These are phyloP conservation scores for Ploettnerulaceae sp. DNA, from an alignment of 2,329 filamentous ascomycete species.

Conservation along the genomic window DNA sequence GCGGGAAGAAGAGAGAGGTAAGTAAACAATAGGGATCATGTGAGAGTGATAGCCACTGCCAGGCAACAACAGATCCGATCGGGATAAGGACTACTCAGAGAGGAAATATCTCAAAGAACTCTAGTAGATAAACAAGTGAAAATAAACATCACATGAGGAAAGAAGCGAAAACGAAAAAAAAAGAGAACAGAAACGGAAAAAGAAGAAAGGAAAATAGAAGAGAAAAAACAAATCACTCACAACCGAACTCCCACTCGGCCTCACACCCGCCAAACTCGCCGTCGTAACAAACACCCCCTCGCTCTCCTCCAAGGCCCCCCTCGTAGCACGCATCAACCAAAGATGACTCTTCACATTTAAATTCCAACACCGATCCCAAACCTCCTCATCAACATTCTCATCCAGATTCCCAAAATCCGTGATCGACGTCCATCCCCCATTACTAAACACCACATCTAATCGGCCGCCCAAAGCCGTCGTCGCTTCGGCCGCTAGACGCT, in stretches of 20 bases:
- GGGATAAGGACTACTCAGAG: too few species aligned
- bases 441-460: constrained; percentile 73
- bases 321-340: constrained; percentile 53
- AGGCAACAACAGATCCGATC: too few species aligned
- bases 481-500: constrained; percentile 53
- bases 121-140: too few species aligned
- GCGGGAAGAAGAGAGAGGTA: background rate
- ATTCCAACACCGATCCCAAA: constrained; percentile 55
- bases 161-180: too few species aligned
- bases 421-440: constrained; percentile 55
- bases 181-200: too few species aligned
- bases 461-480: constrained; percentile 58
- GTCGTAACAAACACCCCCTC: constrained; percentile 53
- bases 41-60: too few species aligned
- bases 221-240: constrained; percentile 32
- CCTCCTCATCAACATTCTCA: constrained; percentile 50
- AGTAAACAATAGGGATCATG: background rate
- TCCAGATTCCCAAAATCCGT: constrained; percentile 44
- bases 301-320: constrained; percentile 46
- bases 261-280: constrained; percentile 59
- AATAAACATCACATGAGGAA: too few species aligned
- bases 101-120: too few species aligned
- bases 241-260: constrained; percentile 56
- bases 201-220: background rate
- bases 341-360: constrained; percentile 61